Evolutionary conservation across 164 flowering plant genomes (phyloP), one percentile per base, ranked within the genome.

Genomic region (Vitis riparia): DNA sequence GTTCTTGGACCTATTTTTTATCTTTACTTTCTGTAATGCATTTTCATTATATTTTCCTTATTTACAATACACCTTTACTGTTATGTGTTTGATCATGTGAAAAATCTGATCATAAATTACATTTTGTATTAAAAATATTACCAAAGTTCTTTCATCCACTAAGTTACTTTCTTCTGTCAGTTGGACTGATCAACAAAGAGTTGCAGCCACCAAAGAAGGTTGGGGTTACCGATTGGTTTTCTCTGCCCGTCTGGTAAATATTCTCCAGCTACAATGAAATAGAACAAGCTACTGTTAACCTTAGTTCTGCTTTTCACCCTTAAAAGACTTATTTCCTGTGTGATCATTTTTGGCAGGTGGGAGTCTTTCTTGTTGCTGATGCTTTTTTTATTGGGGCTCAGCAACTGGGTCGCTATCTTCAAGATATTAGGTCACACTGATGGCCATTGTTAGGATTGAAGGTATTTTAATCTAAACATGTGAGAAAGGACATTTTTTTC

Each of bases 121-220:
- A 44, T 59, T 51, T 15, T 14, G 17, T 9, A 60, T 19, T 29
- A n/a, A 27, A 7, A 37, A 37, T 37, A 37, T 37, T 37, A 37
- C 44, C 44, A 37, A 37, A 37, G 44, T 37, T 37, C 44, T 37
- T 37, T 37, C 44, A 37, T 6, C 44, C 44, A 37, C 44, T 37
- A 37, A 3, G 7, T 3, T 37, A 37, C 44, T 37, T 37, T 37
- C 44, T 37, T 37, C 44, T 37, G 44, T 37, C 83, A 95, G 99
- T 70, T 95, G 94, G 96, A 93, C 97, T 9, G 99, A 95, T 81
- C 98, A 91, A 76, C 99, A 95, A 78, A 84, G 98, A 83, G 91
- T 78, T 75, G 86, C 83, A 67, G 94, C 92, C 68, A 88, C 93
- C 53, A 95, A 82, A 78, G 97, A 95, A 86, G 97, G 98, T 68